These are phyloP conservation scores for Papiliotrema terrestris DNA, from an alignment of 1,284 basidiomycete genomes.

Conservation along the genomic window DNA sequence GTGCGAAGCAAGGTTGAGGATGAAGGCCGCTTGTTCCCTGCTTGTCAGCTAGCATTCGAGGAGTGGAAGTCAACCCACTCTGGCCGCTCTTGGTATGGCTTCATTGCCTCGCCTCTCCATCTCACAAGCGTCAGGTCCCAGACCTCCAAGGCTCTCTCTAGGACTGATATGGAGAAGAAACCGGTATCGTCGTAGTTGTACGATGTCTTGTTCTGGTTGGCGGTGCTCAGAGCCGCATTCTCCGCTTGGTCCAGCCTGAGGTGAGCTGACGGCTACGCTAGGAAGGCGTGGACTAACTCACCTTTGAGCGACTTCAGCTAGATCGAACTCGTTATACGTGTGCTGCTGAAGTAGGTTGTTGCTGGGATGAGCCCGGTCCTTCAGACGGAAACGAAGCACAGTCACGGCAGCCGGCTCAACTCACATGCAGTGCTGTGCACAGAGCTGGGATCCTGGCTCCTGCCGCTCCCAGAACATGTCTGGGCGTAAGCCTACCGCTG, in stretches of 20 bases:
- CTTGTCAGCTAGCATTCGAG: background rate
- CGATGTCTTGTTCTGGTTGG: constrained; percentile 51
- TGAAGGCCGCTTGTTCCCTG: constrained; percentile 79
- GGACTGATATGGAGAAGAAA: constrained; percentile 64
- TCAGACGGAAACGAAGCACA: background rate
- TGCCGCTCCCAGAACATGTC: background rate
- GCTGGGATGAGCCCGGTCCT: constrained; percentile 9
- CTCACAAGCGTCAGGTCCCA: constrained; percentile 76
- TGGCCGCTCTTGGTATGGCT: constrained; percentile 66
- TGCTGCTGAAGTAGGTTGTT: constrained; percentile 52
- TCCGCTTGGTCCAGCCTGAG: constrained; percentile 52
- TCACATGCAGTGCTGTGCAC: background rate
- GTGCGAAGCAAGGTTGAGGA: constrained; percentile 80
- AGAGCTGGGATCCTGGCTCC: background rate
- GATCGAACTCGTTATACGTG: constrained; percentile 73
- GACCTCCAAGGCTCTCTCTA: constrained; percentile 63
- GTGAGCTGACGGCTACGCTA: constrained; percentile 13
- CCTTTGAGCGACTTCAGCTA: constrained; percentile 69
- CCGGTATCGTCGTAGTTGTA: constrained; percentile 91
- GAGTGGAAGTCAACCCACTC: constrained; percentile 57
- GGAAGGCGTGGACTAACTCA: constrained; percentile 28
- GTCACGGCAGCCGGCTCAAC: background rate
- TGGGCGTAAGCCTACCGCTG: background rate
- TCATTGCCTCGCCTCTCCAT: constrained; percentile 82
- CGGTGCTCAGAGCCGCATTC: constrained; percentile 37